phyloP scores from a whole-genome alignment of 176 grass and related monocot species.

The Musa itinerans region DNA sequence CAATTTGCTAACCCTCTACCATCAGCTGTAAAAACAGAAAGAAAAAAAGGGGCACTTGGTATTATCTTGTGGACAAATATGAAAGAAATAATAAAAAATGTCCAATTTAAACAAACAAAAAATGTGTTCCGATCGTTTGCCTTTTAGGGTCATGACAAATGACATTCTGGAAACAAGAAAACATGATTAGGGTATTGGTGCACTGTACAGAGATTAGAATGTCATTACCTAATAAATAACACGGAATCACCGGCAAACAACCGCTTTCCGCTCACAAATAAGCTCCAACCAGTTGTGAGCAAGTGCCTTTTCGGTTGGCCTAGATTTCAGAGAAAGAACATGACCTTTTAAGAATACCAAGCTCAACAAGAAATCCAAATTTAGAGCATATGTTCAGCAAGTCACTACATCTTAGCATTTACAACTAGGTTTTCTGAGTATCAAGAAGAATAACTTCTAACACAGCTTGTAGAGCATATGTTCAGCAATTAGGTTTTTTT shows the following conservation, averaged over 20 bases:
- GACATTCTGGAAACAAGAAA: background rate
- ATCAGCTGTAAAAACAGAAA: background rate
- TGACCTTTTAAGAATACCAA: constrained; percentile 14
- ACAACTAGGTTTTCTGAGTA: background rate
- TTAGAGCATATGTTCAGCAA: background rate
- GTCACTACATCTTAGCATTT: background rate
- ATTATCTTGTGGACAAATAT: background rate
- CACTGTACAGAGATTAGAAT: background rate
- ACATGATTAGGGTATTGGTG: background rate
- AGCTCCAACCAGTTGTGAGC: constrained; percentile 95
- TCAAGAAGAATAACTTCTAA: background rate
- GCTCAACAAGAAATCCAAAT: background rate
- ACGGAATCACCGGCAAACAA: constrained; percentile 93
- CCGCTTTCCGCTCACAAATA: constrained; percentile 92
- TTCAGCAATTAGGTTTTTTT: background rate
- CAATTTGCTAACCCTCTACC: background rate
- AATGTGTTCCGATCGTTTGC: too few species aligned
- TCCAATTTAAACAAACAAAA: background rate
- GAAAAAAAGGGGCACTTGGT: background rate
- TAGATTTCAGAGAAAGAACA: constrained; percentile 30
- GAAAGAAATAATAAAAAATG: background rate
- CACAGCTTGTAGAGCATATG: background rate
- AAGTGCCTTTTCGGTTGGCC: constrained; percentile 96
- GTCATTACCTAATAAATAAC: constrained; percentile 79
- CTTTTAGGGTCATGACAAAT: too few species aligned